Evolutionary conservation across 345 rosid species (phyloP).

Genomic region (Aethionema arabicum): DNA sequence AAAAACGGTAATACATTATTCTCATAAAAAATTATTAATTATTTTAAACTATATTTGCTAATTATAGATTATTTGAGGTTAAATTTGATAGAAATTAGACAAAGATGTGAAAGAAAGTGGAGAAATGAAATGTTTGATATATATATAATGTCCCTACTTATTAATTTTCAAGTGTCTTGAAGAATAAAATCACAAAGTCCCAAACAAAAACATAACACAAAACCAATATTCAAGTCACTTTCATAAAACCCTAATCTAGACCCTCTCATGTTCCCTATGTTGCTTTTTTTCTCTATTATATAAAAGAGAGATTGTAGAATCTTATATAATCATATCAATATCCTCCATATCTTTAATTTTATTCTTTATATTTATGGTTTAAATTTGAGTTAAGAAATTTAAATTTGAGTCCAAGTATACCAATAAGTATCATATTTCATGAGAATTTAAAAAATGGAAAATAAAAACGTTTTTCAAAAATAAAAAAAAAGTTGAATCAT

Average conservation of each 20-base stretch:
- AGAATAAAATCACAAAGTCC: constrained; percentile 30
- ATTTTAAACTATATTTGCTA: constrained; percentile 12
- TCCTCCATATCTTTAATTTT: background rate
- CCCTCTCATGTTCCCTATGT: constrained; percentile 34
- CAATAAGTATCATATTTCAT: too few species aligned
- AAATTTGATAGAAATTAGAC: constrained; percentile 20
- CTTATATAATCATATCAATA: constrained; percentile 4
- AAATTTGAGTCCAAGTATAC: too few species aligned
- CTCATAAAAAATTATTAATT: background rate
- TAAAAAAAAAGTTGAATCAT: too few species aligned
- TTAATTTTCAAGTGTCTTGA: constrained; percentile 33
- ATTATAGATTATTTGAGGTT: constrained; percentile 19
- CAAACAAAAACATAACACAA: constrained; percentile 35
- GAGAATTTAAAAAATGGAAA: too few species aligned
- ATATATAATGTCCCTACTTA: constrained; percentile 23
- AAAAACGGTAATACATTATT: too few species aligned
- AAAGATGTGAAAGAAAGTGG: constrained; percentile 30
- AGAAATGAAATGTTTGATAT: constrained; percentile 31
- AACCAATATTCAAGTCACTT: constrained; percentile 37
- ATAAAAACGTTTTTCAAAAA: too few species aligned
- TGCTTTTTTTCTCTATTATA: constrained; percentile 18
- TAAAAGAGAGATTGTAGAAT: background rate
- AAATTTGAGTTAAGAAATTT: too few species aligned
- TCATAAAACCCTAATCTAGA: constrained; percentile 35
- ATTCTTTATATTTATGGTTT: background rate